Evolutionary conservation across 2,329 filamentous ascomycete species (phyloP).

Genomic region (Paecilomyces formosus): DNA sequence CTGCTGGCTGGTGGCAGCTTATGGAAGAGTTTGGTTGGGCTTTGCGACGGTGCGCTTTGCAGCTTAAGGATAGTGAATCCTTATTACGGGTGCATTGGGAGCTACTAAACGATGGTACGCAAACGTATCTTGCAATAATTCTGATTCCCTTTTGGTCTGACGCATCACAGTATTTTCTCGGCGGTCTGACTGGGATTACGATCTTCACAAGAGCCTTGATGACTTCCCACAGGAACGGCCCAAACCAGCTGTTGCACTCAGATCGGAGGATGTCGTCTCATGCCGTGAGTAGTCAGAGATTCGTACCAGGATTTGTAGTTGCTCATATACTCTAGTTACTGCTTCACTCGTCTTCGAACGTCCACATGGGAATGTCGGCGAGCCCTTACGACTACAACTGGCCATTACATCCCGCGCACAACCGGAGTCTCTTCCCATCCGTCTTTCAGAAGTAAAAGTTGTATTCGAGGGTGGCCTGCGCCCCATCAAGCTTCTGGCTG

Average conservation of each 20-base stretch:
- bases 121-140: not conserved
- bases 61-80: slow-evolving; percentile 38
- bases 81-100: slow-evolving; percentile 53
- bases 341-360: slow-evolving; percentile 47
- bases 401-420: slow-evolving; percentile 44
- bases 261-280: slow-evolving; percentile 42
- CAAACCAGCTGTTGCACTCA: slow-evolving; percentile 41
- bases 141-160: slow-evolving; percentile 5
- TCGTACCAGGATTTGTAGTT: not conserved
- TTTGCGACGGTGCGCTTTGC: slow-evolving; percentile 46
- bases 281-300: slow-evolving; percentile 29
- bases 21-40: slow-evolving; percentile 48
- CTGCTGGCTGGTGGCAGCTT: slow-evolving; percentile 52
- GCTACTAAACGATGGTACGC: slow-evolving; percentile 34
- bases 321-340: slow-evolving; percentile 31
- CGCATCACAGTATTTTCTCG: slow-evolving; percentile 24
- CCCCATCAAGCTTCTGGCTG: slow-evolving; percentile 33
- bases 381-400: slow-evolving; percentile 50
- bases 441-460: slow-evolving; percentile 42
- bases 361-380: slow-evolving; percentile 52
- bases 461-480: slow-evolving; percentile 46
- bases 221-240: slow-evolving; percentile 26
- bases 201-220: slow-evolving; percentile 42
- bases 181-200: slow-evolving; percentile 31
- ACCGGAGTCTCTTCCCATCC: slow-evolving; percentile 37